These are phyloP conservation scores for Rosellinia necatrix DNA, from an alignment of 2,329 filamentous ascomycete genomes.

Conservation along the genomic window DNA sequence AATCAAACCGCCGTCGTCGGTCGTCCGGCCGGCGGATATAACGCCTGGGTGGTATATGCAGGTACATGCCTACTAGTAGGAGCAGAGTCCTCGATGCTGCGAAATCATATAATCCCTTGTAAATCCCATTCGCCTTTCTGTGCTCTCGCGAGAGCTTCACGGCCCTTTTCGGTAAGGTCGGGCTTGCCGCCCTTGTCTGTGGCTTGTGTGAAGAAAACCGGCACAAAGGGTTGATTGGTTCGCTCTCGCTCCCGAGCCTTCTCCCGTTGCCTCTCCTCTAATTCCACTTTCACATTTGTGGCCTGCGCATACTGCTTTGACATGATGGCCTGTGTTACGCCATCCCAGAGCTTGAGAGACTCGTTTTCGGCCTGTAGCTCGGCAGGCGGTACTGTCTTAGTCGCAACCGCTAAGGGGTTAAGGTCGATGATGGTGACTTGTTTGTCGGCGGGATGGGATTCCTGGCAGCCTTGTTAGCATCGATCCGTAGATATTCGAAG, in stretches of 20 bases:
- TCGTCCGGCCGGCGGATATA: conserved; percentile 2
- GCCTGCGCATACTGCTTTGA: conserved; percentile 83
- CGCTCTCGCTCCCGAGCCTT: conserved; percentile 81
- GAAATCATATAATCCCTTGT: conserved; percentile 46
- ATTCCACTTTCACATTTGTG: conserved; percentile 84
- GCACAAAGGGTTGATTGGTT: conserved; percentile 72
- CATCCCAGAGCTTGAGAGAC: conserved; percentile 83
- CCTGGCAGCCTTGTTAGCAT: conserved; percentile 36
- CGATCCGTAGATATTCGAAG: neutral
- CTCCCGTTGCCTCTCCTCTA: conserved; percentile 87
- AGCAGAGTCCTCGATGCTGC: neutral
- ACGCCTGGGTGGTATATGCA: conserved; percentile 4
- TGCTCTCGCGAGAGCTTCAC: conserved; percentile 54
- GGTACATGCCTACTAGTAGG: neutral
- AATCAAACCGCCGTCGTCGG: conserved; percentile 16
- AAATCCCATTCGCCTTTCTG: conserved; percentile 59
- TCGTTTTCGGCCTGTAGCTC: conserved; percentile 86
- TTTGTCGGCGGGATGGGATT: conserved; percentile 58
- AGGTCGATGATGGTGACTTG: conserved; percentile 85
- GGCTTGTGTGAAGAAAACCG: conserved; percentile 80
- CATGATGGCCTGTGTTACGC: conserved; percentile 83
- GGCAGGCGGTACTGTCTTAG: conserved; percentile 78
- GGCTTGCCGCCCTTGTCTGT: conserved; percentile 61
- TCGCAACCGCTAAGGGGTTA: conserved; percentile 75
- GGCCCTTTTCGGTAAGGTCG: conserved; percentile 59